These are phyloP conservation scores for Leccinum sublutescens DNA, from an alignment of 768 basidiomycete genomes.

Conservation along the genomic window DNA sequence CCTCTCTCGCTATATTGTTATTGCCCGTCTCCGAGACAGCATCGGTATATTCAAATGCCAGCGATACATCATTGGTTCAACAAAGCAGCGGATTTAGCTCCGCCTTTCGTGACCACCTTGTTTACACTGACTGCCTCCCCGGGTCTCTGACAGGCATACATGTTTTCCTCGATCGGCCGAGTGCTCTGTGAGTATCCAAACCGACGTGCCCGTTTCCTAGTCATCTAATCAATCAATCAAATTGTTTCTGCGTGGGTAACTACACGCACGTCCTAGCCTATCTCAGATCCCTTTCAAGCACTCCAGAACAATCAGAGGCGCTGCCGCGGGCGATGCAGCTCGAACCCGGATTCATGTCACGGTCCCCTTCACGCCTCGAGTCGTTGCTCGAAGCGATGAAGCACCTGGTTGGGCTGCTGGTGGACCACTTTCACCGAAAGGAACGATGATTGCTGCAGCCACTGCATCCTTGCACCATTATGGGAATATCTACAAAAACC, in stretches of 20 bases:
- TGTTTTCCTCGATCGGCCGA: slow-evolving; percentile 78
- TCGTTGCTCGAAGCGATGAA: slow-evolving; percentile 65
- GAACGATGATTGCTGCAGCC: neutral
- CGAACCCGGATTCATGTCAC: slow-evolving; percentile 32
- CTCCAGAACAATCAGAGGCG: slow-evolving; percentile 44
- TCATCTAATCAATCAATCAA: neutral
- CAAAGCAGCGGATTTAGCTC: slow-evolving; percentile 40
- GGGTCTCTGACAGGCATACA: slow-evolving; percentile 52
- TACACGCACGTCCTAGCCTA: slow-evolving; percentile 72
- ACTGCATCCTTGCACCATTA: neutral
- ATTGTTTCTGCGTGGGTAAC: slow-evolving; percentile 33
- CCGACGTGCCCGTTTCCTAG: neutral
- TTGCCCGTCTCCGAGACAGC: slow-evolving; percentile 44
- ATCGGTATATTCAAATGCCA: slow-evolving; percentile 55
- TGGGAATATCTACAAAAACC: neutral
- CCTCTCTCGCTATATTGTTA: slow-evolving; percentile 55
- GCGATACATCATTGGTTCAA: slow-evolving; percentile 32
- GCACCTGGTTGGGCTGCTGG: slow-evolving; percentile 19
- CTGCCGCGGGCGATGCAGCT: slow-evolving; percentile 64
- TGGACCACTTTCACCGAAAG: slow-evolving; percentile 13
- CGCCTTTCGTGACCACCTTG: slow-evolving; percentile 61
- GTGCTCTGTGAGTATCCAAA: slow-evolving; percentile 62
- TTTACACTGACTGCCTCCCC: slow-evolving; percentile 53
- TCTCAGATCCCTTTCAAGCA: slow-evolving; percentile 55
- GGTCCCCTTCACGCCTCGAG: slow-evolving; percentile 49